A percentile compares a stretch with the other conserved stretches of the same genome.
phyloP scores from a whole-genome alignment of 805 yeast species.

The Starmera pachycereana region DNA sequence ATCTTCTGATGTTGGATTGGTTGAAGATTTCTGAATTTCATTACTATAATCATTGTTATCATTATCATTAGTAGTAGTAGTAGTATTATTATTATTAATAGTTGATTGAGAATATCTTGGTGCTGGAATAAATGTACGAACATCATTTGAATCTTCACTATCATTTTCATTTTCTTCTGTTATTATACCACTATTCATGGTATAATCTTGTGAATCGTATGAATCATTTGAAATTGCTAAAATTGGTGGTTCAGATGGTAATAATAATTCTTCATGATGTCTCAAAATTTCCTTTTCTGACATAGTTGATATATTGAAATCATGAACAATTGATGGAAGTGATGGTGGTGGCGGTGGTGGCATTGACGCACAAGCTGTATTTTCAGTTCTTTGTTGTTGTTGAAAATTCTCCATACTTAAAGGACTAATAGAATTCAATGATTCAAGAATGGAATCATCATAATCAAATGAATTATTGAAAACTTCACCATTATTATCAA shows the following conservation, averaged over 20 bases:
- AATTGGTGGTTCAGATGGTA: slow-evolving; percentile 47
- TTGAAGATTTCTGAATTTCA: background rate
- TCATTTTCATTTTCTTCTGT: background rate
- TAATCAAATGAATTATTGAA: background rate
- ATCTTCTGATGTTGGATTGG: too few relatives aligned
- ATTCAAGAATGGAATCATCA: slow-evolving; percentile 5
- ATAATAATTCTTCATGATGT: slow-evolving; percentile 43
- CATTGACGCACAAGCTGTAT: background rate
- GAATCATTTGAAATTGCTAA: background rate
- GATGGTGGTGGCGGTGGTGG: background rate
- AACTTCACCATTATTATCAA: slow-evolving; percentile 1
- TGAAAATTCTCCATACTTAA: slow-evolving; percentile 8
- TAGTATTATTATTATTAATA: background rate
- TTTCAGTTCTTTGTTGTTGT: background rate
- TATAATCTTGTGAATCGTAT: too few relatives aligned
- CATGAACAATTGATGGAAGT: background rate
- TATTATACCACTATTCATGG: too few relatives aligned
- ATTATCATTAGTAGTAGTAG: background rate
- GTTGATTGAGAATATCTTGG: slow-evolving; percentile 9
- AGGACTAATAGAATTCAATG: slow-evolving; percentile 16
- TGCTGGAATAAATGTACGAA: slow-evolving; percentile 5
- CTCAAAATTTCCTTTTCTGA: slow-evolving; percentile 51
- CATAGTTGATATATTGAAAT: slow-evolving; percentile 11
- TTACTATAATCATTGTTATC: background rate
- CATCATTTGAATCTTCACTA: background rate